phyloP scores from a whole-genome alignment of 345 rosid genomes.

The Xanthoceras sorbifolium region DNA sequence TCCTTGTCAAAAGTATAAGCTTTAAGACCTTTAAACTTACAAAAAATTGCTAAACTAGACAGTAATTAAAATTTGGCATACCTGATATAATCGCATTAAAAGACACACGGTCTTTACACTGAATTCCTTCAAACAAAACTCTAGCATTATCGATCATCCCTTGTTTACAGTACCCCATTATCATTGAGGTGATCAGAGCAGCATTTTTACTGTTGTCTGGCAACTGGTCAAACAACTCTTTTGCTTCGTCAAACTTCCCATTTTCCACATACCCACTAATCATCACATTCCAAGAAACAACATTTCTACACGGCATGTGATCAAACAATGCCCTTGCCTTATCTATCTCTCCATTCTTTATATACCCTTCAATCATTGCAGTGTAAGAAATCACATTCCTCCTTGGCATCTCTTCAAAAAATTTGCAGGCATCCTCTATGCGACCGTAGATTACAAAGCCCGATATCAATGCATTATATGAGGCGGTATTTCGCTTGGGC shows the following conservation, averaged over 20 bases:
- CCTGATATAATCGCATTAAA: conserved; percentile 50
- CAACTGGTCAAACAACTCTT: conserved; percentile 30
- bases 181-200: conserved; percentile 36
- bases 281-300: conserved; percentile 41
- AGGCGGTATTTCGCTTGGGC: conserved; percentile 36
- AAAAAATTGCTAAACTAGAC: background rate
- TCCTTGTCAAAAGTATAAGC: background rate
- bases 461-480: conserved; percentile 48
- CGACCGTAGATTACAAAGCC: conserved; percentile 37
- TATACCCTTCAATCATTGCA: conserved; percentile 47
- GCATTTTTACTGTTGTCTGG: conserved; percentile 23
- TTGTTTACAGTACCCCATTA: conserved; percentile 40
- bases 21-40: background rate
- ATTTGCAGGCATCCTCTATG: conserved; percentile 32
- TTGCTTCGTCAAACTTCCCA: conserved; percentile 34
- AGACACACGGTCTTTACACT: conserved; percentile 33
- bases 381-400: conserved; percentile 52
- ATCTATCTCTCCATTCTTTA: conserved; percentile 38
- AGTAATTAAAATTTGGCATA: background rate
- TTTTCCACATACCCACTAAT: conserved; percentile 41
- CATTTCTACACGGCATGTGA: conserved; percentile 32
- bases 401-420: conserved; percentile 38
- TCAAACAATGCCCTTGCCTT: conserved; percentile 39
- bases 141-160: conserved; percentile 37
- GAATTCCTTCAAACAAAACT: conserved; percentile 36